A percentile compares a stretch with the other conserved stretches of the same genome.
These are phyloP conservation scores for Hanseniaspora thailandica DNA, from an alignment of 805 yeast species.

Conservation along the genomic window DNA sequence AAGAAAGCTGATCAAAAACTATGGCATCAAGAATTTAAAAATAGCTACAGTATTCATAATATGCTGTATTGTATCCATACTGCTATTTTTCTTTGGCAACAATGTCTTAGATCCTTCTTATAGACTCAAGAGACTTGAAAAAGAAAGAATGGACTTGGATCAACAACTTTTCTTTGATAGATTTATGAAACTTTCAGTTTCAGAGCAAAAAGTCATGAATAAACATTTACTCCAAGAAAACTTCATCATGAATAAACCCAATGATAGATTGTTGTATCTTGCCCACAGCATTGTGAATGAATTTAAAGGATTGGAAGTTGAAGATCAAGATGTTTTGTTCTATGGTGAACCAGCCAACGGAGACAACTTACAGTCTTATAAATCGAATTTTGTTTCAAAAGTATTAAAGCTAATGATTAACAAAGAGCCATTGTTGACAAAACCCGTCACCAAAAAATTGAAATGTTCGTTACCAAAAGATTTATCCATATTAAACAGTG, in stretches of 20 bases:
- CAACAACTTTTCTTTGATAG: not conserved
- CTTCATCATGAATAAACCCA: slow-evolving; percentile 3
- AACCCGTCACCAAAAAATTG: not conserved
- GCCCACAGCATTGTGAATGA: slow-evolving; percentile 8
- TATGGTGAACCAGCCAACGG: not conserved
- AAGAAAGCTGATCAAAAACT: not conserved
- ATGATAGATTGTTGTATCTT: not conserved
- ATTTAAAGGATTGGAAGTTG: not conserved
- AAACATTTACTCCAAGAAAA: slow-evolving; percentile 1
- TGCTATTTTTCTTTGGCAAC: not conserved
- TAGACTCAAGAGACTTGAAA: not conserved
- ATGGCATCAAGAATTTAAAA: not conserved
- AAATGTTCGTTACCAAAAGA: not conserved
- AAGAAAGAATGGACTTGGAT: not conserved
- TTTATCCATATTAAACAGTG: not conserved
- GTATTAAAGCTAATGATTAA: not conserved
- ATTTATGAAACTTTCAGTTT: slow-evolving; percentile 1
- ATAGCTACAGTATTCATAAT: not conserved
- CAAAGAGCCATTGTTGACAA: not conserved
- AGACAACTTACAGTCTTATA: not conserved
- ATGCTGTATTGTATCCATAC: not conserved
- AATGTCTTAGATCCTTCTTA: not conserved
- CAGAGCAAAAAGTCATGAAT: not conserved
- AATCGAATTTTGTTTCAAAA: not conserved
- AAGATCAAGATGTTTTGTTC: not conserved